Evolutionary conservation across 768 basidiomycete species (phyloP), one percentile per base, ranked within the genome.

Genomic region (Amanita muscaria): DNA sequence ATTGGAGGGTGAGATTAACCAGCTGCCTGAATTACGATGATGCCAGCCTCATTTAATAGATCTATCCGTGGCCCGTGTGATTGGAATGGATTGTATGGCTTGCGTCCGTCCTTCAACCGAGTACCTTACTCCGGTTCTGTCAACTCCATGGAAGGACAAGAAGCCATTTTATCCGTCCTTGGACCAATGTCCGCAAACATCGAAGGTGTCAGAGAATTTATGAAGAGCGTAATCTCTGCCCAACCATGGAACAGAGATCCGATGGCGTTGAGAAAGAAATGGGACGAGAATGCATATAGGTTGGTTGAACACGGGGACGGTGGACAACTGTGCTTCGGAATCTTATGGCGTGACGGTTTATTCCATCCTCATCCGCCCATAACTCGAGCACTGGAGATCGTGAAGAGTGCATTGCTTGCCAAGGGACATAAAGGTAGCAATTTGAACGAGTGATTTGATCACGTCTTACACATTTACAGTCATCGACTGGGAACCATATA

Each of bases 41-140:
- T 27, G 22, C 15, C 4, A 25, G 9, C 16, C 27, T 5, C 14
- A n/a, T n/a, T 32, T 23, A 15, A 40, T 30, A 85, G 83, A 3
- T 87, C 86, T 3, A 56, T 87, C 21, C 78, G 87, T n/a, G 79
- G 84, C 45, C 88, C 88, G 5, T 59, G 78, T 7, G 72, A 70
- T 0, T 78, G 85, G 51, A 76, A 76, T 53, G 83, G 83, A 1
- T 50, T 83, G 8, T 92, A 88, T 58, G 79, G 78, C 7, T 64
- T 91, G 19, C 72, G 80, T 4, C 83, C 83, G 0, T 83, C 80
- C 14, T 83, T 70, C 52, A 67, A 74, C 30, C 76, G 88, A 18
- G 59, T 88, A 2, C 88, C 88, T 0, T 88, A 82, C 55, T 62
- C 66, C 14, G 79, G 80, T 16, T 74, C 76, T 4, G 63, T 70